Evolutionary conservation across 345 rosid species (phyloP).

Genomic region (Rhodamnia argentea): DNA sequence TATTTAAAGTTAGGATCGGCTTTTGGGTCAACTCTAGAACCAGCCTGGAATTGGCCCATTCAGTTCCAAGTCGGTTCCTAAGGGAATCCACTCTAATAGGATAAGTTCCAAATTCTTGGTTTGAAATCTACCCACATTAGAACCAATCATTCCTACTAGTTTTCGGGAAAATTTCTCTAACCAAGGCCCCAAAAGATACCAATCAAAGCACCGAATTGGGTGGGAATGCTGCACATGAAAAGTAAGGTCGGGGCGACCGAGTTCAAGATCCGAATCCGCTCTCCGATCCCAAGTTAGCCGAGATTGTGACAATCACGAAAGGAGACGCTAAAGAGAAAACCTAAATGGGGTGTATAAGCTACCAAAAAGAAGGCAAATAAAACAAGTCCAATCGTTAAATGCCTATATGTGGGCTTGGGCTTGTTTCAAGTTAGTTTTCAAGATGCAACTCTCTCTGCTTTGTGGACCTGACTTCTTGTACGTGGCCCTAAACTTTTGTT

Average conservation of each 20-base stretch:
- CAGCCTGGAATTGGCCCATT: not conserved
- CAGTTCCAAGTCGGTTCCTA: accelerated
- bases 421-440: not conserved
- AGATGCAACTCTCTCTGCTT: not conserved
- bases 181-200: not conserved
- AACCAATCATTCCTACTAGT: not conserved
- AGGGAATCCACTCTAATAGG: not conserved
- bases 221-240: not conserved
- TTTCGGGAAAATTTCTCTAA: not conserved
- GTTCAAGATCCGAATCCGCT: not conserved
- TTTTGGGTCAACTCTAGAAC: not conserved
- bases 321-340: not conserved
- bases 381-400: not conserved
- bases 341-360: not conserved
- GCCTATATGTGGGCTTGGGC: not conserved
- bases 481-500: not conserved
- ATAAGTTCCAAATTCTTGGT: accelerated
- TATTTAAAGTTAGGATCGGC: not conserved
- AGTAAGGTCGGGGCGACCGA: not conserved
- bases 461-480: not conserved
- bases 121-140: not conserved
- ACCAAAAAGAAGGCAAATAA: not conserved
- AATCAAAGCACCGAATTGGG: not conserved
- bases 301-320: not conserved
- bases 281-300: not conserved